Conservation (phyloP, 306 rosid genomes). For the Myrica gale region DNA sequence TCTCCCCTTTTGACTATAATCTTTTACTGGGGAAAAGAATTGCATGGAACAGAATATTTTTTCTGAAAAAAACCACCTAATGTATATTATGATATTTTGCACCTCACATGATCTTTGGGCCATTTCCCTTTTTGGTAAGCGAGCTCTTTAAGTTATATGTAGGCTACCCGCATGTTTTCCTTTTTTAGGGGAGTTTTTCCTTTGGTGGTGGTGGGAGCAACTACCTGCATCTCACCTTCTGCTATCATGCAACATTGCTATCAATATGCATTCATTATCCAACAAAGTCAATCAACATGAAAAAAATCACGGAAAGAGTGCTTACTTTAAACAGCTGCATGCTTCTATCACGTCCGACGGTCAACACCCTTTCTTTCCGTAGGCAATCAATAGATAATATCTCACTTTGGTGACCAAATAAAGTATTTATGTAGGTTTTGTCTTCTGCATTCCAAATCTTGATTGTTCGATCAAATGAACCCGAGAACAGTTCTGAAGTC, state of each 20-base stretch:
- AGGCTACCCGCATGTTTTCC: neutral
- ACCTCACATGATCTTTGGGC: too few relatives aligned
- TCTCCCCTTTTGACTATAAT: neutral
- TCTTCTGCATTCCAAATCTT: conserved; percentile 98
- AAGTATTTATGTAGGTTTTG: conserved; percentile 77
- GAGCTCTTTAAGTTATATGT: too few relatives aligned
- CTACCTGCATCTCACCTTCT: neutral
- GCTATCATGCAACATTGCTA: neutral
- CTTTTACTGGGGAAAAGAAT: neutral
- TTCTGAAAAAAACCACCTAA: neutral
- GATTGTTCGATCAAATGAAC: conserved; percentile 86
- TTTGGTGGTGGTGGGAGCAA: neutral
- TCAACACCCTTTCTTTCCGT: conserved; percentile 78
- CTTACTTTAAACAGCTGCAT: conserved; percentile 90
- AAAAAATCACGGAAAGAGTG: neutral
- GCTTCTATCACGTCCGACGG: conserved; percentile 87
- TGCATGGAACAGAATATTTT: neutral
- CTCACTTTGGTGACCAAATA: conserved; percentile 96
- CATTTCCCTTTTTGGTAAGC: too few relatives aligned
- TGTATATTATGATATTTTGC: neutral
- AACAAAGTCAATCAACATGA: neutral
- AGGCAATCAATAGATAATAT: conserved; percentile 70
- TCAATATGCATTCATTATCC: neutral
- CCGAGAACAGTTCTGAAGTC: conserved; percentile 84
- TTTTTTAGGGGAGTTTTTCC: neutral